Conservation (phyloP, 331 rosid genomes). For the Telfairia occidentalis region DNA sequence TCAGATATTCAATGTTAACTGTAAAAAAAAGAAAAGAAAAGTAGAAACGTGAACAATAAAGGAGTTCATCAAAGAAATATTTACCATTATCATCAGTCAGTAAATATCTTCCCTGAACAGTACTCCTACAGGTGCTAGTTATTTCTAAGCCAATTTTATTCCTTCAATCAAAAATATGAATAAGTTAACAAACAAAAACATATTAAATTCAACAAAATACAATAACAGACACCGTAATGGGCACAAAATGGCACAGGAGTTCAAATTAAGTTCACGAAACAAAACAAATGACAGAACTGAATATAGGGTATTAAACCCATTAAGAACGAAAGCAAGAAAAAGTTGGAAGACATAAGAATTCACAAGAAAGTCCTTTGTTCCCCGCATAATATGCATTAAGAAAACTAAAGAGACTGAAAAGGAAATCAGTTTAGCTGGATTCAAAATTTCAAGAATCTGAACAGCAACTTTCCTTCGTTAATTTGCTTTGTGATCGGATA, state of each 20-base stretch:
- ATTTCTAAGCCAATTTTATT: slow-evolving; percentile 45
- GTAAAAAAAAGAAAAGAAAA: background rate
- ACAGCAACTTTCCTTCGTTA: background rate
- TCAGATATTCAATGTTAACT: background rate
- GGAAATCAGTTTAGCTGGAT: background rate
- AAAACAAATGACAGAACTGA: background rate
- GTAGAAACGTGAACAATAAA: background rate
- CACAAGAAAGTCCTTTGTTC: background rate
- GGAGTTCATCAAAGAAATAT: background rate
- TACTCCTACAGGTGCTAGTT: slow-evolving; percentile 39
- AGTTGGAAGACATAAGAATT: background rate
- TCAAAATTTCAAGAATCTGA: background rate
- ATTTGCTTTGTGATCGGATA: background rate
- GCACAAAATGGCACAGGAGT: background rate
- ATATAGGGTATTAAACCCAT: background rate
- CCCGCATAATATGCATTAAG: background rate
- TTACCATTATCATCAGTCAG: slow-evolving; percentile 71
- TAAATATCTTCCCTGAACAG: slow-evolving; percentile 83
- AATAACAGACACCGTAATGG: background rate
- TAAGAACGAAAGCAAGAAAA: background rate
- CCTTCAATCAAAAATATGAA: slow-evolving; percentile 22
- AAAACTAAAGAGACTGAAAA: background rate
- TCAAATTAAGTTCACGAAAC: background rate
- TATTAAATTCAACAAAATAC: background rate
- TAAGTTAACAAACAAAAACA: background rate